Evolutionary conservation across 202 grass and related monocot species (phyloP), one percentile per base, ranked within the genome.

Genomic region (Panicum virgatum): DNA sequence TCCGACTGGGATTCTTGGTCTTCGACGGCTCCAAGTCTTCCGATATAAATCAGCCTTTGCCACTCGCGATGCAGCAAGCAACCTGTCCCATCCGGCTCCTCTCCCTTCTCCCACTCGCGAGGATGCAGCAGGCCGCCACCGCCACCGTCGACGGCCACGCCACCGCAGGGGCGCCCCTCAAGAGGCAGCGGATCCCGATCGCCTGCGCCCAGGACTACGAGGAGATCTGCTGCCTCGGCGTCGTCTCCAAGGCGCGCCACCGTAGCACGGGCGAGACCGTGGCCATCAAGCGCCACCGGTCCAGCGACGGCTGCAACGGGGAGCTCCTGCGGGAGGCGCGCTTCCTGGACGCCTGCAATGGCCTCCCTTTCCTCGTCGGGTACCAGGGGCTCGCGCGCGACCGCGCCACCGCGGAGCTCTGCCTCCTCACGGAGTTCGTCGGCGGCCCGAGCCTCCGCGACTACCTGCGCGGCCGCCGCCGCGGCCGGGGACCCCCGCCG

Each of bases 401-500:
- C 32, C 50, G 5, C 9, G 32, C 9, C 32, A 74, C 50, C 32
- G 1, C 4, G 9, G 36, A 66, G 7, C 59, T 72, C 53, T 57
- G 20, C 61, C 66, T 84, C 26, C 73, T 88, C 38, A 84, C 84
- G 86, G 86, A 84, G 66, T 73, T 20, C 42, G 42, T 47, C 12
- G 72, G 32, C 6, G 53, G n/a, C 39, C 22, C 51, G 19, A 77
- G 32, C 44, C 73, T 84, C 53, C 30, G 15, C 42, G 44, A 63
- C 42, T 8, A 59, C 43, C 56, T 83, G 30, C 12, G 0, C 19
- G 1, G 25, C 2, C 20, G 34, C 0, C 85, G 34, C 22, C 14
- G 30, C 14, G 23, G 60, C 30, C 63, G 3, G 32, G 3, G 32
- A 59, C 29, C n/a, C n/a, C n/a, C 5, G 47, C 32, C 32, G 0